These are phyloP conservation scores for Silene noctiflora DNA, from an alignment of 179 eudicot genomes.

Conservation along the genomic window DNA sequence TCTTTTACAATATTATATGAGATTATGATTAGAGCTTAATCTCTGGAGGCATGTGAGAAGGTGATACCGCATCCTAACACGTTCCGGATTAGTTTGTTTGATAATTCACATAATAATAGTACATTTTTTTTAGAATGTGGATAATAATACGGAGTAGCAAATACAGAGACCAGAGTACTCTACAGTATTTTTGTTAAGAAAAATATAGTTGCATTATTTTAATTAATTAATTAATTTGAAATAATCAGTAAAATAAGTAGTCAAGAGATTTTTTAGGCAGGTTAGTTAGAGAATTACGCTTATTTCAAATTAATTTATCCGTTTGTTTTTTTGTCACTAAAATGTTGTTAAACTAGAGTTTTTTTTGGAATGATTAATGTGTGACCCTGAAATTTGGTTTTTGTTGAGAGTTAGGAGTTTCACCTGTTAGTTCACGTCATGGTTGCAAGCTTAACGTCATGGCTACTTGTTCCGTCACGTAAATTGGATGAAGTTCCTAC, in stretches of 20 bases:
- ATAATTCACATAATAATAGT: no score
- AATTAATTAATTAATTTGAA: background rate
- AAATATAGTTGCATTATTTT: background rate
- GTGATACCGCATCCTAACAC: no score
- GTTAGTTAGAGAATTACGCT: background rate
- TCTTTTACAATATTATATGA: no score
- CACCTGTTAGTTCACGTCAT: no score
- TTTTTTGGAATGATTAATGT: constrained; percentile 7
- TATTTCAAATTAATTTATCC: background rate
- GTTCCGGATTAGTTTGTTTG: no score
- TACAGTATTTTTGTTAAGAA: no score
- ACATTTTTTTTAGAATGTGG: no score
- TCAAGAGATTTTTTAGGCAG: background rate
- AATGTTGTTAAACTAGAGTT: background rate
- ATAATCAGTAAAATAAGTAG: background rate
- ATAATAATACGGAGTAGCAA: no score
- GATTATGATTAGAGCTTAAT: background rate
- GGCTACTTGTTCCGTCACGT: constrained; percentile 18
- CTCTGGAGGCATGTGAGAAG: no score
- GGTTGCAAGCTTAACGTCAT: background rate
- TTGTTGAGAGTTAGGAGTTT: constrained; percentile 14
- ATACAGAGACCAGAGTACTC: no score
- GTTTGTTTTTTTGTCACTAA: background rate
- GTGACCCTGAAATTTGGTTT: constrained; percentile 18
- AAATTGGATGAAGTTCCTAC: constrained; percentile 3